Conservation (phyloP, 2,329 filamentous ascomycete genomes). For the Aspergillus nomiae region DNA sequence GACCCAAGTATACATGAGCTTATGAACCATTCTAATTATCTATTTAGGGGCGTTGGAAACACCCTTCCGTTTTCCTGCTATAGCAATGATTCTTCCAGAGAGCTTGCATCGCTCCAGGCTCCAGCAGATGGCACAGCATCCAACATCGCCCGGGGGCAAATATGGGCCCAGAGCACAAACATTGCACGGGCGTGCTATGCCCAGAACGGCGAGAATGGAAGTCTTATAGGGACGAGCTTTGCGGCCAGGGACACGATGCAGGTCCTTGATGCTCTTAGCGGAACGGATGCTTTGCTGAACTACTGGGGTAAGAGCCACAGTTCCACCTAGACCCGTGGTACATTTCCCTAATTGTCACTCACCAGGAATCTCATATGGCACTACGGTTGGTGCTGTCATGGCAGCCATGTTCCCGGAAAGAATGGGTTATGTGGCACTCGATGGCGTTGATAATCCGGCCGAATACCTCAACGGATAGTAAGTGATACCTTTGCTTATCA, state of each 20-base stretch:
- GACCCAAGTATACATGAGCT: neutral
- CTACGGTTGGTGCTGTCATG: constrained; percentile 9
- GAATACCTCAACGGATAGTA: constrained; percentile 14
- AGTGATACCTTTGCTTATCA: neutral
- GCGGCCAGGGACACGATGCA: constrained; percentile 13
- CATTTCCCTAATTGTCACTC: neutral
- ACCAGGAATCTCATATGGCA: constrained; percentile 16
- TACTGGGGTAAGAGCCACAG: constrained; percentile 10
- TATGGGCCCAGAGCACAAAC: constrained; percentile 12
- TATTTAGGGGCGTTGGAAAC: constrained; percentile 7
- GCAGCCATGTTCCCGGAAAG: constrained; percentile 17
- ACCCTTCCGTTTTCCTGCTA: constrained; percentile 11
- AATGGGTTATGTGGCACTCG: constrained; percentile 11
- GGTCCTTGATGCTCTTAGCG: constrained; percentile 13
- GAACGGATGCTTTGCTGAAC: constrained; percentile 9
- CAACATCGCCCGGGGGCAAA: neutral
- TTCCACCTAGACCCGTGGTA: neutral
- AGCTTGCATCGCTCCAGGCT: neutral
- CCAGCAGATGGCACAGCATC: neutral
- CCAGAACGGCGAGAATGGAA: constrained; percentile 3
- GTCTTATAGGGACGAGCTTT: constrained; percentile 13
- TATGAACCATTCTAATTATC: neutral
- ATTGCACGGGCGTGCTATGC: constrained; percentile 9
- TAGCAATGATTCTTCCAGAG: neutral
- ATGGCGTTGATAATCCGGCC: constrained; percentile 11